Evolutionary conservation across 2,329 filamentous ascomycete genomes (phyloP).

Genomic region (Colletotrichum scovillei): DNA sequence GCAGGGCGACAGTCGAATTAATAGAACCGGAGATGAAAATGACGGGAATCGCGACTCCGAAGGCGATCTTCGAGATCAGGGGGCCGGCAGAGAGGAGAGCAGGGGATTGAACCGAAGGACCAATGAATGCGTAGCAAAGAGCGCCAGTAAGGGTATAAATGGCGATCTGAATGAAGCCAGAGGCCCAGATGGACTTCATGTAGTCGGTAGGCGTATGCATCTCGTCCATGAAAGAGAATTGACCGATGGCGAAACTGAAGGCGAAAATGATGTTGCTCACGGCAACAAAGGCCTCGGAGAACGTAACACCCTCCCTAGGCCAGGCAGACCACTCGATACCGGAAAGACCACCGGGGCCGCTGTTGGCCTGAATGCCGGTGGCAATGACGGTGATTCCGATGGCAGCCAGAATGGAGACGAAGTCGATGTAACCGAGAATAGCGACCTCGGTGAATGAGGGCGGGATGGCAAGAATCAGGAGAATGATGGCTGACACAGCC

Average conservation of each 20-base stretch:
- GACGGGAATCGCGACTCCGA: constrained; percentile 76
- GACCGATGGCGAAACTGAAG: constrained; percentile 67
- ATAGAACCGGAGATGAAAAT: constrained; percentile 82
- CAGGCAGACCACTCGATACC: constrained; percentile 55
- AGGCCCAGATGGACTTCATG: constrained; percentile 67
- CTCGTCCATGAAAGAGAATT: constrained; percentile 65
- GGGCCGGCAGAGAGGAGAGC: constrained; percentile 74
- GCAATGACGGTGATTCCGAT: constrained; percentile 47
- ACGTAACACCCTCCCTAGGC: constrained; percentile 55
- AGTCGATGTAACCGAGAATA: constrained; percentile 64
- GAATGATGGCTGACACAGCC: constrained; percentile 57
- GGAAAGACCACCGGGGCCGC: constrained; percentile 48
- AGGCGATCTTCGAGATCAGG: constrained; percentile 73
- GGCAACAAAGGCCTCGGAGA: constrained; percentile 69
- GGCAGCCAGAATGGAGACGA: constrained; percentile 73
- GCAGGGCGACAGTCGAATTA: constrained; percentile 62
- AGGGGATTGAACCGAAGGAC: constrained; percentile 70
- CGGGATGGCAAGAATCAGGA: constrained; percentile 58
- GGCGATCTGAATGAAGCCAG: constrained; percentile 69
- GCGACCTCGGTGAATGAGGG: constrained; percentile 62
- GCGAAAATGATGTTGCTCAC: constrained; percentile 78
- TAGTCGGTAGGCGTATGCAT: constrained; percentile 62
- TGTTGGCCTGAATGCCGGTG: constrained; percentile 45
- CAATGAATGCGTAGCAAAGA: constrained; percentile 77
- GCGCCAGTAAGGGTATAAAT: constrained; percentile 76